Percentiles rank a stretch among this genome's conserved stretches.
Conservation (phyloP, 345 rosid genomes). For the Balakata baccata region DNA sequence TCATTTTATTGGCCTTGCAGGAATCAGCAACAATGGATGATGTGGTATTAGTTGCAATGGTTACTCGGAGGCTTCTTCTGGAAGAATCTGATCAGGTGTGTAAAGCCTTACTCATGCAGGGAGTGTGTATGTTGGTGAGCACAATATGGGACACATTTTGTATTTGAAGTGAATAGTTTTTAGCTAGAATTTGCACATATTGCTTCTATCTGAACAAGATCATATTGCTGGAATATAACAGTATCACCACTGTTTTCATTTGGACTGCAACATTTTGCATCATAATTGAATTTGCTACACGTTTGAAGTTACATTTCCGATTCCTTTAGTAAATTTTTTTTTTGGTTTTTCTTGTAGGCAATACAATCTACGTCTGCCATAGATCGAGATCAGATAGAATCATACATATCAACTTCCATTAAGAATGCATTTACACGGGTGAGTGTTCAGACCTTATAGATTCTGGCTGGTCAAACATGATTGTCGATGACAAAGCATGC, state of each 20-base stretch:
- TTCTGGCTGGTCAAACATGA: not conserved
- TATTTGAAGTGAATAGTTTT: not conserved
- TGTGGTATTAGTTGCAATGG: constrained; percentile 76
- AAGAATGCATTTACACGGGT: constrained; percentile 80
- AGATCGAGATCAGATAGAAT: constrained; percentile 85
- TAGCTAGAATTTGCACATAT: not conserved
- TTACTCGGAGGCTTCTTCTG: constrained; percentile 76
- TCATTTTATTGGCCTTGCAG: constrained; percentile 36
- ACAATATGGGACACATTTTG: constrained; percentile 6
- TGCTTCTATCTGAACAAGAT: not conserved
- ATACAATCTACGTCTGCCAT: constrained; percentile 49
- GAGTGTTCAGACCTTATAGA: constrained; percentile 24
- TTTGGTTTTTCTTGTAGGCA: constrained; percentile 49
- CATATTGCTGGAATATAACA: not conserved
- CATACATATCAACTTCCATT: constrained; percentile 70
- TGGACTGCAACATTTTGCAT: not conserved
- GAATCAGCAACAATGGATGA: constrained; percentile 65
- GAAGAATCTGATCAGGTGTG: constrained; percentile 86
- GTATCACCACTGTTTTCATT: not conserved
- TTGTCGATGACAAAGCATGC: constrained; percentile 1
- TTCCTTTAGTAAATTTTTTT: not conserved
- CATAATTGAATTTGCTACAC: not conserved
- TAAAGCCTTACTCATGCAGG: constrained; percentile 1
- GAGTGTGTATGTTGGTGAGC: not conserved
- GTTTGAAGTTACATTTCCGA: not conserved